Conservation (phyloP, 352 stramenopile genomes). For the Phytopythium aichiense region DNA sequence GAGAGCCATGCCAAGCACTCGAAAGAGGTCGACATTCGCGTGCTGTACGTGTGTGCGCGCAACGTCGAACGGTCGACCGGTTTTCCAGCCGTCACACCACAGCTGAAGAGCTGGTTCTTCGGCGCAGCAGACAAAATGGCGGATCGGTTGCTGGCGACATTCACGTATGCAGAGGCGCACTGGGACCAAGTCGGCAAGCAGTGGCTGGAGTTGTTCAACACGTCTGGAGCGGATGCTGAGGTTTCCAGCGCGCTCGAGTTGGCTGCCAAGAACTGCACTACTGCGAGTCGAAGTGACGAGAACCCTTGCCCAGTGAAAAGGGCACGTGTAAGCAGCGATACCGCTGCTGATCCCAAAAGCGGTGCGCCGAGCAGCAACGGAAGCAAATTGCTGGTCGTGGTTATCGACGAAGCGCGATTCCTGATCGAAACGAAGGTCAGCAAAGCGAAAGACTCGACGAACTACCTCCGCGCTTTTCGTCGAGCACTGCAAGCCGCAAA, state of each 20-base stretch:
- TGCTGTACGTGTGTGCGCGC: not conserved
- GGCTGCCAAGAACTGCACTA: no score
- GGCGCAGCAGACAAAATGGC: not conserved
- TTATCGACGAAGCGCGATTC: not conserved
- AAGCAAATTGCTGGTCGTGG: not conserved
- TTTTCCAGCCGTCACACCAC: not conserved
- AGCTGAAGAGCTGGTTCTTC: not conserved
- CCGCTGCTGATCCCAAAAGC: no score
- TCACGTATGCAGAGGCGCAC: no score
- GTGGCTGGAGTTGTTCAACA: no score
- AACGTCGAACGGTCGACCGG: not conserved
- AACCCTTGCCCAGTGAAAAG: no score
- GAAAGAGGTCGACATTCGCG: no score
- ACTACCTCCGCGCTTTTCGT: not conserved
- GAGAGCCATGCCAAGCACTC: no score
- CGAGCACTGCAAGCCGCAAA: not conserved
- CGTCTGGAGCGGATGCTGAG: no score
- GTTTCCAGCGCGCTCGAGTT: no score
- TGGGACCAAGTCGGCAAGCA: no score
- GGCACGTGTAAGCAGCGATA: no score
- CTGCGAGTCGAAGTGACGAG: not conserved
- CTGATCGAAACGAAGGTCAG: not conserved
- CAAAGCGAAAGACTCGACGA: not conserved
- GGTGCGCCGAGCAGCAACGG: not conserved
- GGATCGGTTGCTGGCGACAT: no score